phyloP scores from a whole-genome alignment of 1,284 basidiomycete genomes.

The Rhizopogon parksii region DNA sequence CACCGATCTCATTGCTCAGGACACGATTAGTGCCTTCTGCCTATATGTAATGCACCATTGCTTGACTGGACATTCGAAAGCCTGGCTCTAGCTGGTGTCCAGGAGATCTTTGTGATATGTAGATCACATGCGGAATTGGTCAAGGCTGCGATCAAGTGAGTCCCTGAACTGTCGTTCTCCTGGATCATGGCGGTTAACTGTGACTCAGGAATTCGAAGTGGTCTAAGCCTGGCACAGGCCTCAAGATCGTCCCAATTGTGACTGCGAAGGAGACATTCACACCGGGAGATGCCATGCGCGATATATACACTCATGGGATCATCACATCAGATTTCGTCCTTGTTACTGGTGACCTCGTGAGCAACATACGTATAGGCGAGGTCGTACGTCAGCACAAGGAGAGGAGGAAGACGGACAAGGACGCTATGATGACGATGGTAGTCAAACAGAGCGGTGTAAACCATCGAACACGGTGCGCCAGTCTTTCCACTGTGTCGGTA shows the following conservation, averaged over 20 bases:
- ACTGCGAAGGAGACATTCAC: slow-evolving; percentile 86
- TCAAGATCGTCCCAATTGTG: slow-evolving; percentile 84
- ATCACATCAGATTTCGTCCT: slow-evolving; percentile 92
- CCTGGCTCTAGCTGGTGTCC: slow-evolving; percentile 85
- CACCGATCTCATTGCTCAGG: slow-evolving; percentile 15
- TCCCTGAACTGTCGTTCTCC: slow-evolving; percentile 13
- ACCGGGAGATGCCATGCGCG: slow-evolving; percentile 92
- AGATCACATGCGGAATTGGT: slow-evolving; percentile 82
- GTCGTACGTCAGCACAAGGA: slow-evolving; percentile 88
- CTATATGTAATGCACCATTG: slow-evolving; percentile 89
- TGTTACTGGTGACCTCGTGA: slow-evolving; percentile 90
- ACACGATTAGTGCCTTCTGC: slow-evolving; percentile 72
- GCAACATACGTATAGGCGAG: slow-evolving; percentile 86
- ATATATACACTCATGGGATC: slow-evolving; percentile 90
- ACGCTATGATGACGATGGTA: slow-evolving; percentile 95
- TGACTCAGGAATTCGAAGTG: slow-evolving; percentile 65
- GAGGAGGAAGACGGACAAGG: slow-evolving; percentile 80
- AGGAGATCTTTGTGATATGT: slow-evolving; percentile 93
- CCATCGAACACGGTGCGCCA: slow-evolving; percentile 66
- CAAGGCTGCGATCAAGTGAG: slow-evolving; percentile 74
- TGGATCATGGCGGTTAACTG: slow-evolving; percentile 4
- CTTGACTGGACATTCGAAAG: slow-evolving; percentile 96
- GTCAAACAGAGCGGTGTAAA: slow-evolving; percentile 70
- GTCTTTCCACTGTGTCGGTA: background rate
- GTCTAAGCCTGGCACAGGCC: slow-evolving; percentile 66